Base-by-base conservation (phyloP, 2,329 filamentous ascomycete genomes). In the Aspergillus sp. region DNA sequence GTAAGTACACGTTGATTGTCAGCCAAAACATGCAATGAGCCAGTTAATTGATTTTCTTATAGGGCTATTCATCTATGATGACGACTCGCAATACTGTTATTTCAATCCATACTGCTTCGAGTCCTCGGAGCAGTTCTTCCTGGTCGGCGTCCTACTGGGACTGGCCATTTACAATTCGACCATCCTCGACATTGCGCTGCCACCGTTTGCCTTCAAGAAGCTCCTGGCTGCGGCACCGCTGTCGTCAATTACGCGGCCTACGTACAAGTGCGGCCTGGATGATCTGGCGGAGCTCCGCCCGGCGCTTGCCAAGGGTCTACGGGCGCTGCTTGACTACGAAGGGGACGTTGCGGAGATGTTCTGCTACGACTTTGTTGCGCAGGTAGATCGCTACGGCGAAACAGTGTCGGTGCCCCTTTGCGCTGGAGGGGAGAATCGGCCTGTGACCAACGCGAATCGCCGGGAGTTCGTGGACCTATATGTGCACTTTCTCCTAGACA, bases 161-260 rank as follows among this genome's bases (percentile, higher is more conserved):
- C 81, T 97, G 60, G 93, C 93, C 13, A 96, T 97, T 62, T 96
- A 96, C 78, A 96, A 97, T 75, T 96, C 91, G 2, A 96, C 91
- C 0, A 96, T 96, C 66, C 81, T 97, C 17, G 93, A 96, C 71
- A 85, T 96, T 52, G 90, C 91, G 2, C 83, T 97, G 19, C 93
- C 93, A 1, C 90, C 92, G 0, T 96, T 96, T 73, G 89, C 90
- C 1, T 97, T 96, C 72, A 88, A 91, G 65, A 96, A 96, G 74
- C 83, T 97, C 19, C 82, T 96, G 42, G 87, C 90, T 3, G 87
- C 91, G 8, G 89, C 89, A 1, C 80, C 81, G 17, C 81, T 83
- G 25, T 82, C 84, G 1, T 83, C 87, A 60, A 83, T 85, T 3
- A 85, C 66, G 77, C 86, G 63, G 73, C 82, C 59, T 51, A 77